Conservation (phyloP, 2,329 filamentous ascomycete genomes). For the Metarhizium guizhouense region DNA sequence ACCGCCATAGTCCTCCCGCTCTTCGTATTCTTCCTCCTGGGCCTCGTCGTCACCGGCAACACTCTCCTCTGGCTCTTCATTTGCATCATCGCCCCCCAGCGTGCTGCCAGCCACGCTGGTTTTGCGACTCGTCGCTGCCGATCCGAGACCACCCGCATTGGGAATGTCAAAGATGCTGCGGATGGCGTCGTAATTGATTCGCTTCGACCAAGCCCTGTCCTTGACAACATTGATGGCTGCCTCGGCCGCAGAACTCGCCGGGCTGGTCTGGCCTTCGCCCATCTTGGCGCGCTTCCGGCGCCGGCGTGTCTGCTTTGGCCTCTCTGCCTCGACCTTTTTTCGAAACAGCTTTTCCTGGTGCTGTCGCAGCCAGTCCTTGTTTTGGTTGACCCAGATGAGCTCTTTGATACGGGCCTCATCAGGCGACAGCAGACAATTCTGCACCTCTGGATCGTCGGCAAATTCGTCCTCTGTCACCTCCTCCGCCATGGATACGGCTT, state of each 20-base stretch:
- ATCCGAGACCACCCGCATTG: slow-evolving; percentile 36
- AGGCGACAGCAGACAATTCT: slow-evolving; percentile 64
- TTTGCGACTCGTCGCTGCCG: slow-evolving; percentile 39
- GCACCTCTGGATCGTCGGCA: slow-evolving; percentile 79
- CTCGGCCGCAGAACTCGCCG: slow-evolving; percentile 59
- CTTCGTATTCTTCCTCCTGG: slow-evolving; percentile 19
- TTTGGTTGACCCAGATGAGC: slow-evolving; percentile 87
- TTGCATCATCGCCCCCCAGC: slow-evolving; percentile 25
- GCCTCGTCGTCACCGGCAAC: slow-evolving; percentile 26
- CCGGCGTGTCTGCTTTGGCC: slow-evolving; percentile 48
- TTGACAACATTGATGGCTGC: slow-evolving; percentile 61
- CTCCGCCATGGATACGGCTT: slow-evolving; percentile 46
- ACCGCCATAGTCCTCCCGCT: slow-evolving; percentile 27
- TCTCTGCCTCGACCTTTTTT: slow-evolving; percentile 53
- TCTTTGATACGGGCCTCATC: slow-evolving; percentile 78
- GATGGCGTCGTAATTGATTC: slow-evolving; percentile 64
- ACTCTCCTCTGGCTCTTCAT: slow-evolving; percentile 25
- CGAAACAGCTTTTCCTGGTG: slow-evolving; percentile 79
- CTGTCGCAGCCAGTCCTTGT: slow-evolving; percentile 84
- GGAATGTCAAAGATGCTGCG: slow-evolving; percentile 45
- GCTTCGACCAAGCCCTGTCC: slow-evolving; percentile 59
- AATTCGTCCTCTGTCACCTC: slow-evolving; percentile 77
- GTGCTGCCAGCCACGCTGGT: slow-evolving; percentile 28
- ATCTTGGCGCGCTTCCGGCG: slow-evolving; percentile 47
- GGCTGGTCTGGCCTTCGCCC: slow-evolving; percentile 55